Evolutionary conservation across 345 rosid genomes (phyloP), one percentile per base, ranked within the genome.

Genomic region (Noccaea bulbosa): DNA sequence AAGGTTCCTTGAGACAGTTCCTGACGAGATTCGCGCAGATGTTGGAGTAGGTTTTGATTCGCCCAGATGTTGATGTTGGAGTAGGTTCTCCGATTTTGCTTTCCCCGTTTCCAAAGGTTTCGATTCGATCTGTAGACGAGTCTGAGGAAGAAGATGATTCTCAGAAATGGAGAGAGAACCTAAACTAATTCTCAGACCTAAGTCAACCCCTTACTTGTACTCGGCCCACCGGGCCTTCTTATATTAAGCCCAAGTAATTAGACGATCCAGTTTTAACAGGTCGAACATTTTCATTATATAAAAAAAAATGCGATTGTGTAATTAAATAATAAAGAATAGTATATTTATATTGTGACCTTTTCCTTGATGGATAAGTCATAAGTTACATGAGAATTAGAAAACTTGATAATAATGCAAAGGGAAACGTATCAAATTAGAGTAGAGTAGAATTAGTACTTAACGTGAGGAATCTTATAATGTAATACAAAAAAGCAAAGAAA

Each of bases 41-140:
- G 86, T 90, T 69, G 0, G 96, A 92, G 68, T 92, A 89, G 0
- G 84, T 81, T 85, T 86, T 75, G 84, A 65, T 77, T 88, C 12
- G 94, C 92, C 39, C 97, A 90, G 10, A 90, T 85, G 86, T 90
- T 69, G 0, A n/a, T n/a, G n/a, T n/a, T n/a, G n/a, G 96, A 92
- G 68, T 92, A 89, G 0, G 84, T 81, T 76, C 65, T 66, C 56
- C 55, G 67, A 65, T 67, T 59, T 12, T 11, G 52, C 68, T 55
- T 14, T 8, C 38, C 5, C 12, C 27, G 27, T 24, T 24, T 11
- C 43, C 40, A 39, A 39, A 39, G 8, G 15, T 44, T 12, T 37
- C 35, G 7, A n/a, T 10, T 15, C 33, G 38, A 50, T 45, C 35
- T 37, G 35, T 37, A 45, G 38, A 27, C 6, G 44, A 44, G 35